These are phyloP conservation scores for Remersonia thermophila DNA, from an alignment of 2,329 filamentous ascomycete species.

Conservation along the genomic window DNA sequence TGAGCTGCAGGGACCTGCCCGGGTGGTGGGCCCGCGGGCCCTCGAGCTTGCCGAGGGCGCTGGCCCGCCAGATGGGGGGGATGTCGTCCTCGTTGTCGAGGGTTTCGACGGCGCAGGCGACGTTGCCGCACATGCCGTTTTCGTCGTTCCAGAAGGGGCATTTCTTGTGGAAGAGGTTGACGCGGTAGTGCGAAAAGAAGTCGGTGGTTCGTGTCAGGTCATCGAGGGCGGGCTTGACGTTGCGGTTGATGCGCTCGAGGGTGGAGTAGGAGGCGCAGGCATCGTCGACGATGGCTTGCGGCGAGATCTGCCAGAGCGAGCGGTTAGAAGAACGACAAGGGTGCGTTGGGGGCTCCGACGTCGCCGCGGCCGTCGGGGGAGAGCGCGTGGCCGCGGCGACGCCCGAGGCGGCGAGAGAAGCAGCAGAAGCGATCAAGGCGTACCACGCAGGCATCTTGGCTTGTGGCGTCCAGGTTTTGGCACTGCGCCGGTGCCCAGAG, in stretches of 20 bases:
- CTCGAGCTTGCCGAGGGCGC: constrained; percentile 82
- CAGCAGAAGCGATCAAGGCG: constrained; percentile 21
- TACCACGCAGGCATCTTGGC: constrained; percentile 42
- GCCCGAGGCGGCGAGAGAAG: constrained; percentile 10
- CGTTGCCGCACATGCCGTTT: constrained; percentile 89
- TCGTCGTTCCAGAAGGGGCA: constrained; percentile 96
- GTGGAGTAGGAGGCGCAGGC: constrained; percentile 89
- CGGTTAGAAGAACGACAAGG: constrained; percentile 31
- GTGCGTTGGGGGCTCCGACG: constrained; percentile 12
- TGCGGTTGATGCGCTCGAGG: constrained; percentile 70
- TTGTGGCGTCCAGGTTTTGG: constrained; percentile 21
- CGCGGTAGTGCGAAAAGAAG: constrained; percentile 94
- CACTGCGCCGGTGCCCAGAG: constrained; percentile 41
- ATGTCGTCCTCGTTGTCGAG: constrained; percentile 93
- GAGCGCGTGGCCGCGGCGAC: too few species aligned
- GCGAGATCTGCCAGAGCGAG: constrained; percentile 56
- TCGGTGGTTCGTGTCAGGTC: constrained; percentile 79
- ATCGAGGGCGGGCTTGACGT: constrained; percentile 63
- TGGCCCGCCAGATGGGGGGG: constrained; percentile 78
- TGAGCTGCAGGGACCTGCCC: constrained; percentile 57
- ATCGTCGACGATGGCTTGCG: constrained; percentile 79
- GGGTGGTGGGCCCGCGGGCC: constrained; percentile 88
- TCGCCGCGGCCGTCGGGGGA: constrained; percentile 1
- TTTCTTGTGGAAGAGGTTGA: constrained; percentile 87
- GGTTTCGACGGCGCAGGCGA: constrained; percentile 89